Evolutionary conservation across 768 basidiomycete species (phyloP).

Genomic region (Pleurotus cornucopiae): DNA sequence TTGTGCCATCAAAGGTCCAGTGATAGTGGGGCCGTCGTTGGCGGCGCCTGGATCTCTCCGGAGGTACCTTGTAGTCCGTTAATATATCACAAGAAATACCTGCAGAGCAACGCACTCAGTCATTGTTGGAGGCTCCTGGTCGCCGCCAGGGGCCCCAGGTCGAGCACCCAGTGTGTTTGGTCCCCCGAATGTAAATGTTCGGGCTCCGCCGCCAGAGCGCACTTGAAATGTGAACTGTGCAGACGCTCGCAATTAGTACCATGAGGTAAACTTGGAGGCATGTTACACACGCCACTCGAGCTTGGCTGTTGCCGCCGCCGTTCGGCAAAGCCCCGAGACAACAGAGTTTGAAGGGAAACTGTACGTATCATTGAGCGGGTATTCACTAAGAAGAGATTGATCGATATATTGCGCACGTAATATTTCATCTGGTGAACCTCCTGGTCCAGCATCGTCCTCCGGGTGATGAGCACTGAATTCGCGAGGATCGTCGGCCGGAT

Average conservation of each 20-base stretch:
- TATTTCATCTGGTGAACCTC: constrained; percentile 36
- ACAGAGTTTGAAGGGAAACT: constrained; percentile 18
- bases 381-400: neutral
- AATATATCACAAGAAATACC: neutral
- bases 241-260: neutral
- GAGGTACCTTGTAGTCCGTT: constrained; percentile 19
- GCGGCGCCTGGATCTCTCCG: constrained; percentile 27
- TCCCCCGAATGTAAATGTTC: constrained; percentile 25
- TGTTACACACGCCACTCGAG: too few species aligned
- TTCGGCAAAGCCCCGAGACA: constrained; percentile 14
- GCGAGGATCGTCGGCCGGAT: constrained; percentile 72
- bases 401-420: constrained; percentile 39
- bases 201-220: constrained; percentile 15
- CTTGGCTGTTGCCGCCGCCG: neutral
- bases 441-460: constrained; percentile 20
- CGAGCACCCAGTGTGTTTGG: constrained; percentile 13
- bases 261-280: too few species aligned
- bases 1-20: constrained; percentile 65
- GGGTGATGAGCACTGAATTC: constrained; percentile 42
- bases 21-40: constrained; percentile 33
- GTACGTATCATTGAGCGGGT: constrained; percentile 3
- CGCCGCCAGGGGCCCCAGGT: constrained; percentile 8
- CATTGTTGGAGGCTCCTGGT: constrained; percentile 37
- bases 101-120: constrained; percentile 40
- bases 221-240: constrained; percentile 21